Evolutionary conservation across 2,329 filamentous ascomycete species (phyloP).

Genomic region (Diaporthe destruens): DNA sequence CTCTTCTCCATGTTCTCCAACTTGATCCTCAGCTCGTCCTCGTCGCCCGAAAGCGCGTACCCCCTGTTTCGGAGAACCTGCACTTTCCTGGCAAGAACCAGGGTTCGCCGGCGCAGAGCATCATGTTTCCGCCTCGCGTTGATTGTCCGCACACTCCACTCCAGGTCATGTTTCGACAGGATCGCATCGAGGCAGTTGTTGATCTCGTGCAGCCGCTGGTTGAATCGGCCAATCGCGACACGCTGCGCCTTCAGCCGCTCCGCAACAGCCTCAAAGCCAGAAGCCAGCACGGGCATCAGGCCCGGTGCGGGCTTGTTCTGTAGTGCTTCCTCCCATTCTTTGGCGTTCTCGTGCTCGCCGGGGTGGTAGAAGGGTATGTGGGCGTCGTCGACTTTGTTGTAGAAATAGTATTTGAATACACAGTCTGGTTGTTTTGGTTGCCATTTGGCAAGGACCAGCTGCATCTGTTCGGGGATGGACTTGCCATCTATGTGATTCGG

Average conservation of each 20-base stretch:
- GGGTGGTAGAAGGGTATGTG: slow-evolving; percentile 83
- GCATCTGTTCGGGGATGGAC: slow-evolving; percentile 80
- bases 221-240: slow-evolving; percentile 76
- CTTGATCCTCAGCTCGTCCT: slow-evolving; percentile 82
- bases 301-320: slow-evolving; percentile 82
- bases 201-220: slow-evolving; percentile 81
- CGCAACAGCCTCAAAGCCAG: slow-evolving; percentile 79
- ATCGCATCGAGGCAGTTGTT: slow-evolving; percentile 80
- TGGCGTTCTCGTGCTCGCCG: slow-evolving; percentile 76
- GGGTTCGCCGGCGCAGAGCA: slow-evolving; percentile 77
- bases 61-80: slow-evolving; percentile 85
- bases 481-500: slow-evolving; percentile 69
- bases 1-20: slow-evolving; percentile 76
- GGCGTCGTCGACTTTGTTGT: slow-evolving; percentile 83
- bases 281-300: slow-evolving; percentile 81
- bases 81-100: slow-evolving; percentile 82
- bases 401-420: slow-evolving; percentile 86
- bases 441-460: slow-evolving; percentile 80
- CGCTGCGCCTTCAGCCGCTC: slow-evolving; percentile 80
- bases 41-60: slow-evolving; percentile 82
- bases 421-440: slow-evolving; percentile 75
- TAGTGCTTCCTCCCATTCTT: slow-evolving; percentile 87
- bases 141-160: slow-evolving; percentile 79
- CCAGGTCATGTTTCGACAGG: slow-evolving; percentile 81
- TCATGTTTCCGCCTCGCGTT: slow-evolving; percentile 80